A percentile compares a stretch with the other conserved stretches of the same genome.
phyloP scores from a whole-genome alignment of 1,139 yeast species.

The Debaryomyces subglobosus region DNA sequence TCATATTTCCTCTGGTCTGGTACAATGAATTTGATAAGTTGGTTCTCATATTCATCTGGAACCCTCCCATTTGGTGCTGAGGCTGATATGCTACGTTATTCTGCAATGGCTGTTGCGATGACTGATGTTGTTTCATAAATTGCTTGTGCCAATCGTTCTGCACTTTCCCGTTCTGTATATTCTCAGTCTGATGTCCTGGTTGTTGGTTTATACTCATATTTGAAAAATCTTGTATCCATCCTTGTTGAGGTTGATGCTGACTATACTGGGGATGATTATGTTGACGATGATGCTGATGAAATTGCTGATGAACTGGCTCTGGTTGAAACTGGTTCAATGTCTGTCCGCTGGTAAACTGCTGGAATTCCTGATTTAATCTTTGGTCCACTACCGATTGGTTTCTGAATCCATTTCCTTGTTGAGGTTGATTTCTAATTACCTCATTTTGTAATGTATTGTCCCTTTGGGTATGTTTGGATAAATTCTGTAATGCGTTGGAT shows the following conservation, averaged over 20 bases:
- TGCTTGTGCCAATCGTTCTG: conserved; percentile 33
- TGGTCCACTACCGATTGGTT: conserved; percentile 24
- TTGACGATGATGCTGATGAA: conserved; percentile 3
- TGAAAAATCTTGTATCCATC: conserved; percentile 42
- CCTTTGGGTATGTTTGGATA: conserved; percentile 36
- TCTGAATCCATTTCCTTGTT: conserved; percentile 13
- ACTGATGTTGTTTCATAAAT: conserved; percentile 24
- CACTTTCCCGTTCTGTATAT: conserved; percentile 11
- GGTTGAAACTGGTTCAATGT: neutral
- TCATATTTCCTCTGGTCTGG: conserved; percentile 10
- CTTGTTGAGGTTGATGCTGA: conserved; percentile 16
- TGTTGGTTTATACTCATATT: conserved; percentile 23
- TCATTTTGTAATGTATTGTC: conserved; percentile 39
- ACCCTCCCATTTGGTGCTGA: conserved; percentile 11
- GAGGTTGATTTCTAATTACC: conserved; percentile 14
- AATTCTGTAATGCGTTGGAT: conserved; percentile 37
- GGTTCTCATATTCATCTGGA: conserved; percentile 23
- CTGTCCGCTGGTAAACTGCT: conserved; percentile 26
- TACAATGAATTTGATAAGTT: conserved; percentile 19
- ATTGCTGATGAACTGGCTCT: neutral
- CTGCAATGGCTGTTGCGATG: conserved; percentile 12
- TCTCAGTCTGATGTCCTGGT: conserved; percentile 11
- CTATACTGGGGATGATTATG: conserved; percentile 10
- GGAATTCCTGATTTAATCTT: conserved; percentile 38
- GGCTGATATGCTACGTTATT: conserved; percentile 12